Conservation (phyloP, 306 rosid species). For the Quercus engelmannii region DNA sequence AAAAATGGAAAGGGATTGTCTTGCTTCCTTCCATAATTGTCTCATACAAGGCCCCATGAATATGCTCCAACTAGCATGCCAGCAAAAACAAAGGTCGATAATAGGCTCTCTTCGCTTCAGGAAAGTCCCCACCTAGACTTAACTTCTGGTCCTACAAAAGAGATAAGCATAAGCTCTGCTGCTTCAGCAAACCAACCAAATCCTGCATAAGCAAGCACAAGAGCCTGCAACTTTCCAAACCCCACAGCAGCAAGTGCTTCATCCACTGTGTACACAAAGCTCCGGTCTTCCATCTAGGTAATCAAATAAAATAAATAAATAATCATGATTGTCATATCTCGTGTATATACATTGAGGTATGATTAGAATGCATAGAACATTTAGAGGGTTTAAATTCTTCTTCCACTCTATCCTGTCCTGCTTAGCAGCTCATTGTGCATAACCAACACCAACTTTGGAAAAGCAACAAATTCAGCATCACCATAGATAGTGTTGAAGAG, state of each 20-base stretch:
- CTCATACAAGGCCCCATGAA: constrained; percentile 89
- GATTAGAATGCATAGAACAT: too few species aligned
- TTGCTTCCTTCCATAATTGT: constrained; percentile 78
- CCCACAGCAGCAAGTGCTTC: constrained; percentile 78
- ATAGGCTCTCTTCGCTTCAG: constrained; percentile 61
- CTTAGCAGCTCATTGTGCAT: too few species aligned
- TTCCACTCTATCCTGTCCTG: too few species aligned
- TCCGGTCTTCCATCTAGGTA: constrained; percentile 37
- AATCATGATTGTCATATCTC: too few species aligned
- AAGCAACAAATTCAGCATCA: too few species aligned
- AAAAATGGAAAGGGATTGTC: background rate
- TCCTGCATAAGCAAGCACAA: constrained; percentile 87
- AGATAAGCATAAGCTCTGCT: constrained; percentile 96
- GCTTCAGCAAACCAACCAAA: constrained; percentile 95
- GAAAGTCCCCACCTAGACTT: constrained; percentile 76
- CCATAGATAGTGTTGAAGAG: too few species aligned
- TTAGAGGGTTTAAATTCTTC: too few species aligned
- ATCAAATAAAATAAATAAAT: too few species aligned
- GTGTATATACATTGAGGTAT: too few species aligned
- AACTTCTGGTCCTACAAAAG: constrained; percentile 91
- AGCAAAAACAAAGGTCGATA: constrained; percentile 74
- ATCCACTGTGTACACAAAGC: constrained; percentile 57
- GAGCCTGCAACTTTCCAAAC: constrained; percentile 79
- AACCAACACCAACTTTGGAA: too few species aligned
- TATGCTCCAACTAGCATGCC: constrained; percentile 92